Percentiles rank a stretch among this genome's conserved stretches.
These are phyloP conservation scores for Daldinia decipiens DNA, from an alignment of 495 filamentous ascomycete species.

Conservation along the genomic window DNA sequence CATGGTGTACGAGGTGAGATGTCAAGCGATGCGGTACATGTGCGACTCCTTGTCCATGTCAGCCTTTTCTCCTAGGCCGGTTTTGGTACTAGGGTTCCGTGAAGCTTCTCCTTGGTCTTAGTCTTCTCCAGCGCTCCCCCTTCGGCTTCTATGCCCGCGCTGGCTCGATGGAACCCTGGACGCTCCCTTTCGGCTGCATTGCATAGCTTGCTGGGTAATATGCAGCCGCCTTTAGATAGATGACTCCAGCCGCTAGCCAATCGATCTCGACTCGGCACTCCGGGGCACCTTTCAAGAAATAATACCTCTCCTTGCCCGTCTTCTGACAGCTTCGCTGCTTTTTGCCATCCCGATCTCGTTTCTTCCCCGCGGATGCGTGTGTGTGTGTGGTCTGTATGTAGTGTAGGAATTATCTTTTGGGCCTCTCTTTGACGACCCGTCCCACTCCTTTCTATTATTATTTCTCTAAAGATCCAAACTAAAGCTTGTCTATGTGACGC, in stretches of 20 bases:
- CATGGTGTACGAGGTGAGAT: constrained; percentile 30
- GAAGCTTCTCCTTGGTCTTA: constrained; percentile 34
- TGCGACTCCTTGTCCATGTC: constrained; percentile 25
- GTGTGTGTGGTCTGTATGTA: constrained; percentile 45
- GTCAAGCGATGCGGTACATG: constrained; percentile 23
- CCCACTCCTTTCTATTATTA: constrained; percentile 41
- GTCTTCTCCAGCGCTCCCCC: constrained; percentile 7
- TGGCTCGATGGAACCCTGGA: constrained; percentile 33
- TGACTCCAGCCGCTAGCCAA: constrained; percentile 43
- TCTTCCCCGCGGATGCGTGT: constrained; percentile 38
- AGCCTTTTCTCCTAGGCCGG: constrained; percentile 33
- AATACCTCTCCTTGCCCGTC: constrained; percentile 35
- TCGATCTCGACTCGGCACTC: constrained; percentile 42
- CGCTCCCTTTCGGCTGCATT: constrained; percentile 49
- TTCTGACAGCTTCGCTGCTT: constrained; percentile 38
- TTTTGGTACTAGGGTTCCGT: constrained; percentile 36
- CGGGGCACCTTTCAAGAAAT: constrained; percentile 45
- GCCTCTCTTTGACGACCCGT: constrained; percentile 41
- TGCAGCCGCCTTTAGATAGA: constrained; percentile 43
- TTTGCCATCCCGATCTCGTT: constrained; percentile 44
- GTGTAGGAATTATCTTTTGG: constrained; percentile 42
- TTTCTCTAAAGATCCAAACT: constrained; percentile 23
- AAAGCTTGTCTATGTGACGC: constrained; percentile 41
- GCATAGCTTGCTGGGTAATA: constrained; percentile 34
- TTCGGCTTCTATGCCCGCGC: constrained; percentile 18